Conservation (phyloP, 257 asterid species). For the Rauvolfia tetraphylla region DNA sequence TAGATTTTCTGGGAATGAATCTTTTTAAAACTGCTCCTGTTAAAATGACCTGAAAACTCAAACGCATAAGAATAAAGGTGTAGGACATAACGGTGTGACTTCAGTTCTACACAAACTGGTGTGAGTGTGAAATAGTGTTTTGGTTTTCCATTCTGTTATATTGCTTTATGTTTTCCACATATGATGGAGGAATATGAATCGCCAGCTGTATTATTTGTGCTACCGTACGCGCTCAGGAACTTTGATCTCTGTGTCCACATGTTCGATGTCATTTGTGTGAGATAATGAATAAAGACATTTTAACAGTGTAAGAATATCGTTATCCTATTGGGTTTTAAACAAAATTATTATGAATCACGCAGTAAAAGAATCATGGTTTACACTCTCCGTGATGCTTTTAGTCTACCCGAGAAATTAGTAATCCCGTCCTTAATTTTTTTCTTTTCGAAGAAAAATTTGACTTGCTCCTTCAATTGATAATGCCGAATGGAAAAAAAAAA, state of each 20-base stretch:
- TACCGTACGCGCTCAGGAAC: neutral
- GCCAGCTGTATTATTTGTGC: neutral
- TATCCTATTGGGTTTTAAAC: neutral
- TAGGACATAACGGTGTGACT: neutral
- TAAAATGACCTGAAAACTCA: neutral
- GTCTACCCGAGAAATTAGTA: too few species aligned
- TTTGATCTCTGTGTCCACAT: neutral
- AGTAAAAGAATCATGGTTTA: too few species aligned
- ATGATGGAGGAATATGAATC: neutral
- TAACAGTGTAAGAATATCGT: neutral
- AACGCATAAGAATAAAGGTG: conserved; percentile 3
- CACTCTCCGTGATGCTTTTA: too few species aligned
- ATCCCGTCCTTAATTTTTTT: too few species aligned
- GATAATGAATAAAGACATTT: neutral
- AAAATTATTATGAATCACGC: too few species aligned
- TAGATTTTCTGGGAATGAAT: neutral
- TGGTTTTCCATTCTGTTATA: neutral
- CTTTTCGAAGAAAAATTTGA: too few species aligned
- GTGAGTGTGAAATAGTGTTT: neutral
- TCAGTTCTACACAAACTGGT: neutral
- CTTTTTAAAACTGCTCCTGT: neutral
- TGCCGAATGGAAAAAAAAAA: too few species aligned
- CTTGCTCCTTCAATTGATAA: too few species aligned
- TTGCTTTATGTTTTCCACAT: neutral
- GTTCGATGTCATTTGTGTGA: conserved; percentile 2